Evolutionary conservation across 2,329 filamentous ascomycete genomes (phyloP), one percentile per base, ranked within the genome.

Genomic region (Fusarium aywerte): DNA sequence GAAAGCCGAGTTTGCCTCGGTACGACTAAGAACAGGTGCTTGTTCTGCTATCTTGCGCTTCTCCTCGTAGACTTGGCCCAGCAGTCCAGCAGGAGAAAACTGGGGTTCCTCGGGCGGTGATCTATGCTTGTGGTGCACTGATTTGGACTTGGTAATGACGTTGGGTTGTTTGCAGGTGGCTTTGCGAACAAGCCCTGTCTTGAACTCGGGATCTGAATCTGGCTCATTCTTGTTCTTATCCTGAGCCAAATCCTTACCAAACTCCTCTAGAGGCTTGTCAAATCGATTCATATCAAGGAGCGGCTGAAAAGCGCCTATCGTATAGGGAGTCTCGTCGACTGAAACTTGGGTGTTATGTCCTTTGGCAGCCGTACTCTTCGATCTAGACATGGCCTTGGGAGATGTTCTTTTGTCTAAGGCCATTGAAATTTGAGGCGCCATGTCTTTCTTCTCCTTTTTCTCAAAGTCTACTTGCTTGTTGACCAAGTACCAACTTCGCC

Each of bases 401-500:
- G 62, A 55, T 20, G 63, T 62, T 8, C 51, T 43, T 9, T 56
- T 52, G 35, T 51, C 51, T 1, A 69, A 15, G 13, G n/a, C 27
- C 27, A 40, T 58, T 8, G 56, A 36, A 9, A 40, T 38, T 18
- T 54, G 56, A 10, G 45, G 51, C 3, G 63, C 33, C 27, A 70
- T 70, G 8, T 65, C 33, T 44, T 70, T 70, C 6, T 65, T 48
- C 21, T 48, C 67, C 61, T 74, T 76, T 45, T 72, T 75, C 54
- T 85, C 84, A 18, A 89, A 63, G 48, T 80, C 76, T 7, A 80
- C 87, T 74, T 90, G 85, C 62, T 89, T 88, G 70, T 92, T 89
- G 40, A 92, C 90, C 9, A 97, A 80, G 74, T 97, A 97, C 93
- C 93, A 97, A 77, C 92, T 96, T 59, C 95, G 87, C 94, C 94